These are phyloP conservation scores for Penicillium malachiteum DNA, from an alignment of 495 filamentous ascomycete genomes.

Conservation along the genomic window DNA sequence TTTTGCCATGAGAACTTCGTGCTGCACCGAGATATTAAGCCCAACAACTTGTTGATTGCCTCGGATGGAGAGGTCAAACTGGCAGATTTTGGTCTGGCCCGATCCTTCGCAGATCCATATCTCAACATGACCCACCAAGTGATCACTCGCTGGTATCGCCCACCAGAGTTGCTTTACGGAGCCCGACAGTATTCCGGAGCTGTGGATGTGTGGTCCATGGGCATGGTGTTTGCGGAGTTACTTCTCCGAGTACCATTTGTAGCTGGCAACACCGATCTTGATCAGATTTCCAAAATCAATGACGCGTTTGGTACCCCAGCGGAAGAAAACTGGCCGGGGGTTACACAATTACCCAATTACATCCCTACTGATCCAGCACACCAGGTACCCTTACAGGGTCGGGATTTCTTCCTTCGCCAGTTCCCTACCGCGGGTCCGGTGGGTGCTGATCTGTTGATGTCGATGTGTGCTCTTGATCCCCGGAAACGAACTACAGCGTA, in stretches of 20 bases:
- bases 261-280: conserved; percentile 75
- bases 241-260: conserved; percentile 77
- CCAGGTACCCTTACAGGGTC: conserved; percentile 58
- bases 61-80: conserved; percentile 91
- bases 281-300: conserved; percentile 76
- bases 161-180: conserved; percentile 88
- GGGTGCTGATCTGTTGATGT: conserved; percentile 83
- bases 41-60: conserved; percentile 94
- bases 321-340: conserved; percentile 94
- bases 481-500: conserved; percentile 72
- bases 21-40: conserved; percentile 97
- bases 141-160: conserved; percentile 95
- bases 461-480: conserved; percentile 83
- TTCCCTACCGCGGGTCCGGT: conserved; percentile 77
- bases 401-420: conserved; percentile 63
- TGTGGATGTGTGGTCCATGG: conserved; percentile 96
- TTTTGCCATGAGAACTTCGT: conserved; percentile 96
- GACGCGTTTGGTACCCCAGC: conserved; percentile 85
- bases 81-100: conserved; percentile 94
- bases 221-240: conserved; percentile 89
- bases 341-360: conserved; percentile 77
- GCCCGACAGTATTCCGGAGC: conserved; percentile 84
- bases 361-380: conserved; percentile 53
- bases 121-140: conserved; percentile 88
- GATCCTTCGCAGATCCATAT: conserved; percentile 86